These are phyloP conservation scores for Podospora sp. DNA, from an alignment of 495 filamentous ascomycete genomes.

Conservation along the genomic window DNA sequence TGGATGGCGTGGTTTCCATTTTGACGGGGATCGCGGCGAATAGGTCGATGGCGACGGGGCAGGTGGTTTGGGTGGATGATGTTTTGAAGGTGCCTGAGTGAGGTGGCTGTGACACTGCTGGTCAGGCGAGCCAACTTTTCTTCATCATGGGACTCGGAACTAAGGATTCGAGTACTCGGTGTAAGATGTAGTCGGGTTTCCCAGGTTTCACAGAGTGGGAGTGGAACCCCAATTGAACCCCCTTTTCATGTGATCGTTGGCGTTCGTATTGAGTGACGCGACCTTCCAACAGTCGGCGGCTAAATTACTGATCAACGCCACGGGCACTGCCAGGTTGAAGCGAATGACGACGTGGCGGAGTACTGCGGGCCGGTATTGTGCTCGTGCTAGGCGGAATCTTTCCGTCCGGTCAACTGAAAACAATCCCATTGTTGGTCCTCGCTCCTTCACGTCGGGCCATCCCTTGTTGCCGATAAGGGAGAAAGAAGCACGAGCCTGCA, in stretches of 20 bases:
- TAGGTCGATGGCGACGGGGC: slow-evolving; percentile 55
- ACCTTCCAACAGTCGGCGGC: background rate
- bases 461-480: background rate
- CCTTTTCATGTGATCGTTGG: background rate
- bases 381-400: too few species aligned
- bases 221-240: too few species aligned
- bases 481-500: background rate
- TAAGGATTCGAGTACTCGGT: too few species aligned
- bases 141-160: too few species aligned
- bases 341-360: background rate
- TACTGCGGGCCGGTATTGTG: background rate
- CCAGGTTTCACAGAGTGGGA: too few species aligned
- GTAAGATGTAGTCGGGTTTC: too few species aligned
- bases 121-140: too few species aligned
- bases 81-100: slow-evolving; percentile 38
- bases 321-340: background rate
- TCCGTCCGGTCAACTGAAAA: too few species aligned
- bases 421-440: too few species aligned
- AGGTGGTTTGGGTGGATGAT: slow-evolving; percentile 51
- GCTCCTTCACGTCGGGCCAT: too few species aligned
- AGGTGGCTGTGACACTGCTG: too few species aligned
- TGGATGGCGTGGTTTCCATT: slow-evolving; percentile 60
- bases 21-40: slow-evolving; percentile 62
- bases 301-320: background rate
- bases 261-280: background rate